Evolutionary conservation across 164 flowering plant species (phyloP).

Genomic region (Stephania yunnanensis): DNA sequence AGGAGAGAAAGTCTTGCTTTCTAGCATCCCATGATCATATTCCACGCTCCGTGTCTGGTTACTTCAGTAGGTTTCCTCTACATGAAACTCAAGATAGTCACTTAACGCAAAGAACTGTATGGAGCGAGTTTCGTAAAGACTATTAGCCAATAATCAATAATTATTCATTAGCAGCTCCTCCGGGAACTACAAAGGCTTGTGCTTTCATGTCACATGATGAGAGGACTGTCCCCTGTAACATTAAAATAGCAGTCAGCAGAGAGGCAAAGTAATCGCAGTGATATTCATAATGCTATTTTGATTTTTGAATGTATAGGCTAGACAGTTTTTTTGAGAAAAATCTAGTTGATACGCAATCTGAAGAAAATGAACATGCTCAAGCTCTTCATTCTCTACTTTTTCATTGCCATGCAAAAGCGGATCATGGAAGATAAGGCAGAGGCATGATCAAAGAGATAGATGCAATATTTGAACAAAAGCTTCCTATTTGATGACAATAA

Average conservation of each 20-base stretch:
- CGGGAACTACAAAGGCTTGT: slow-evolving; percentile 26
- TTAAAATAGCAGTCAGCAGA: slow-evolving; percentile 14
- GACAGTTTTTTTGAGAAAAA: neutral
- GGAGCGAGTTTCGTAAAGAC: neutral
- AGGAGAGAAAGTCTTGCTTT: neutral
- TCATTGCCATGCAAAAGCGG: too few species aligned
- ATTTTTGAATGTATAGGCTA: neutral
- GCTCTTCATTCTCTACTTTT: neutral
- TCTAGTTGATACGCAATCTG: neutral
- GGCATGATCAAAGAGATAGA: neutral
- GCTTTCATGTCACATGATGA: slow-evolving; percentile 38
- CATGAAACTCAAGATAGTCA: neutral
- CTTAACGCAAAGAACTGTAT: neutral
- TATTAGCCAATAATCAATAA: neutral
- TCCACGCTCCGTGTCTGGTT: neutral
- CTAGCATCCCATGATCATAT: neutral
- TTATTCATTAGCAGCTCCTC: slow-evolving; percentile 19
- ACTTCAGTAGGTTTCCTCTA: neutral
- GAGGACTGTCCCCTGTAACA: slow-evolving; percentile 44
- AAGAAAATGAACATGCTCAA: neutral
- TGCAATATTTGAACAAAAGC: neutral
- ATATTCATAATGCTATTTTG: neutral
- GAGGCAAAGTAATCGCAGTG: neutral
- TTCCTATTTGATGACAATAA: neutral
- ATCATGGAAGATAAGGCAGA: neutral